These are phyloP conservation scores for Candida tetrigidarum DNA, from an alignment of 1,139 yeast species.

Conservation along the genomic window DNA sequence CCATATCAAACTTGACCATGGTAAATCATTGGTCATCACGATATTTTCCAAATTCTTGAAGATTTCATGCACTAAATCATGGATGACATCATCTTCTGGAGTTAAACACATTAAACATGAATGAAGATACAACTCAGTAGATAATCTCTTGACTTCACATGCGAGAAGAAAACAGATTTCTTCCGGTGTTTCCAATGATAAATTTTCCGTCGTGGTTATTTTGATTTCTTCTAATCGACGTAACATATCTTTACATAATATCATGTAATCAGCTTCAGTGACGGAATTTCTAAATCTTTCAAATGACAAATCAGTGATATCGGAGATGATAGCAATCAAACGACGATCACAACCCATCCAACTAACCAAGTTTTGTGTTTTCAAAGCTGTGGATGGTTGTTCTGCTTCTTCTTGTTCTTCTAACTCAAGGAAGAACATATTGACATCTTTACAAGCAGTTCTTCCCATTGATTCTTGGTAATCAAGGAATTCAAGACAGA, in stretches of 20 bases:
- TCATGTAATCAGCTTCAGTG: slow-evolving; percentile 21
- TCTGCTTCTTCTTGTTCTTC: slow-evolving; percentile 19
- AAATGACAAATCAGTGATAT: slow-evolving; percentile 39
- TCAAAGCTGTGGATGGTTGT: not conserved
- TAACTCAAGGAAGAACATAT: slow-evolving; percentile 26
- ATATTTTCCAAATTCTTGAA: slow-evolving; percentile 26
- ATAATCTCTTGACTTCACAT: slow-evolving; percentile 31
- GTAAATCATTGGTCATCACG: slow-evolving; percentile 17
- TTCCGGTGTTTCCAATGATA: slow-evolving; percentile 14
- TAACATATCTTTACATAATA: slow-evolving; percentile 19
- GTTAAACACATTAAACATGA: slow-evolving; percentile 27
- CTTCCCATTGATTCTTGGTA: slow-evolving; percentile 38
- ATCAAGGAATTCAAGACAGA: slow-evolving; percentile 31
- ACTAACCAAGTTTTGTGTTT: slow-evolving; percentile 16
- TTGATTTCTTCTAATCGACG: slow-evolving; percentile 18
- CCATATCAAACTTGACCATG: slow-evolving; percentile 31
- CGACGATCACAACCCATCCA: slow-evolving; percentile 37
- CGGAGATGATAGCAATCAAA: slow-evolving; percentile 31
- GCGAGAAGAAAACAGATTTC: slow-evolving; percentile 31
- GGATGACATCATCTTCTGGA: slow-evolving; percentile 23
- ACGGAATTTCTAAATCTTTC: slow-evolving; percentile 25
- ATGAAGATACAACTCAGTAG: slow-evolving; percentile 29
- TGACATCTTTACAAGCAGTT: slow-evolving; percentile 36
- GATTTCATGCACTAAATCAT: slow-evolving; percentile 20
- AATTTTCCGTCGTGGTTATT: not conserved